phyloP scores from a whole-genome alignment of 495 filamentous ascomycete species.

The Aspergillus ostianus region DNA sequence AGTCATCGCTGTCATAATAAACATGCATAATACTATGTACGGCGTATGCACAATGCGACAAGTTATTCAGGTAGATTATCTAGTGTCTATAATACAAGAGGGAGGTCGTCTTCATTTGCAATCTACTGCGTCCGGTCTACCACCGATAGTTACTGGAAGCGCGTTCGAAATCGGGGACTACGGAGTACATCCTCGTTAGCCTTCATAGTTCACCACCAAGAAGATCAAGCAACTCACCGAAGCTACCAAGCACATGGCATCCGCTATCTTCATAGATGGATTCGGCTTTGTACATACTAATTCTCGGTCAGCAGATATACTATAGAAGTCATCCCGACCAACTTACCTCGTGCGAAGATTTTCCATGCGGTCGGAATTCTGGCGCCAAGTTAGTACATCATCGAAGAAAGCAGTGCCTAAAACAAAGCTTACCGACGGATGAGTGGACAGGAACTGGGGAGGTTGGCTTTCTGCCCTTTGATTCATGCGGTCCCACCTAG shows the following conservation, averaged over 20 bases:
- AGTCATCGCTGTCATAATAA: background rate
- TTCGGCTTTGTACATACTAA: slow-evolving; percentile 38
- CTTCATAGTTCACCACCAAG: background rate
- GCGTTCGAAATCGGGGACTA: background rate
- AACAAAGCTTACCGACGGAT: slow-evolving; percentile 64
- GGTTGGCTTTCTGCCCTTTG: slow-evolving; percentile 51
- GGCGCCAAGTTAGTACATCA: background rate
- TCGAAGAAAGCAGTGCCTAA: background rate
- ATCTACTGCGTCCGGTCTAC: background rate
- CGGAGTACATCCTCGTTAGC: slow-evolving; percentile 1
- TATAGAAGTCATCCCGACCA: background rate
- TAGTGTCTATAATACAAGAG: background rate
- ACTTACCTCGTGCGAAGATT: slow-evolving; percentile 64
- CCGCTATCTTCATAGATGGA: slow-evolving; percentile 34
- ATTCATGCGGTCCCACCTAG: slow-evolving; percentile 74
- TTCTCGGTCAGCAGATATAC: slow-evolving; percentile 1
- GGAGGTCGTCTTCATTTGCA: background rate
- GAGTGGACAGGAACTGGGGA: slow-evolving; percentile 82
- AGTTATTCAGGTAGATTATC: too few species aligned
- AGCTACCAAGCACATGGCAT: slow-evolving; percentile 25
- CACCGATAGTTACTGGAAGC: background rate
- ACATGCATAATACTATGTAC: too few species aligned
- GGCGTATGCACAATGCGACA: too few species aligned
- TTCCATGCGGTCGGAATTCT: slow-evolving; percentile 67
- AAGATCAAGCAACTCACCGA: slow-evolving; percentile 26